Base-by-base conservation (phyloP, 2,329 filamentous ascomycete genomes). In the Trichoderma koningii region DNA sequence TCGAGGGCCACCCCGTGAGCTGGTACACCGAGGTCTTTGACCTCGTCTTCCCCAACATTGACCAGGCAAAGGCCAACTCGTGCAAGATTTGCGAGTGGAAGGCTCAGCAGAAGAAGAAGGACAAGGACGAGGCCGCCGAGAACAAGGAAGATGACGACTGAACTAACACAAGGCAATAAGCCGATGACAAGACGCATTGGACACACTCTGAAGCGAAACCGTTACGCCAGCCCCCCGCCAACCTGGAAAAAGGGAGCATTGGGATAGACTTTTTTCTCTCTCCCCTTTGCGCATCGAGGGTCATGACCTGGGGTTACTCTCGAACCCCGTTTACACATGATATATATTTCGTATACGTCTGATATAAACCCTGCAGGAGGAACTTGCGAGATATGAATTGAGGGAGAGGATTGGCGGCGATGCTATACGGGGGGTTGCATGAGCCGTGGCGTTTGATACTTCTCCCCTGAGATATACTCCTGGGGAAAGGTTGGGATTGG, bases 1-100 rank as follows among this genome's bases (percentile, higher is more conserved):
- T 99, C 68, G 89, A 97, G 78, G 95, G 96, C 73, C 91, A 89
- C 70, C 90, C 95, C 0, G 94, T 94, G 19, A 88, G 86, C 73
- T 99, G 95, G 95, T 99, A 98, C 81, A 85, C 85, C 7, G 93
- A 99, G 70, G 92, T 99, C 57, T 98, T 97, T 76, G 86, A 94
- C 68, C 83, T 97, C 67, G 88, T 98, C 70, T 99, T 99, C 82
- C 88, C 91, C 44, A 82, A 90, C 69, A 78, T 98, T 19, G 91
- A 97, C 78, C 83, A 81, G 67, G 84, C 89, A 48, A 79, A 86
- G 67, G 92, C 90, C 67, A 95, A 91, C 76, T 85, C 83, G 69
- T 95, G 92, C 87, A 89, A 89, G 73, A 78, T 82, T 53, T 79
- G 78, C 72, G 81, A 84, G 70, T 80, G 77, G 79, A 83, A 86